Evolutionary conservation across 1,139 yeast genomes (phyloP), one percentile per base, ranked within the genome.

Genomic region (Magnusiomyces tetraspermus): DNA sequence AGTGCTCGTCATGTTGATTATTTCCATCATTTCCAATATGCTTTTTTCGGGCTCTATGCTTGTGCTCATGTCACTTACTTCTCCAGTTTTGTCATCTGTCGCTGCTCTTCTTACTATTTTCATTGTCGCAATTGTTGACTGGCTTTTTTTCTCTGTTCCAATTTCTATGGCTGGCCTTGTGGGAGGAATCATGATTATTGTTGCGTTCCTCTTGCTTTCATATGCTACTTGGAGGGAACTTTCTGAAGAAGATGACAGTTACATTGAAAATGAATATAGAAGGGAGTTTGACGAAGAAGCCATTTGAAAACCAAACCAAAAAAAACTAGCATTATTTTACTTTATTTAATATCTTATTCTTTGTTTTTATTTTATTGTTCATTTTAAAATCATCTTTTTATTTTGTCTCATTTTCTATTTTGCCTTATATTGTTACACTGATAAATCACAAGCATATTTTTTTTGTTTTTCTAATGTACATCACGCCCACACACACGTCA

Each of bases 81-180:
- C 86, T 17, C 96, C 96, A 0, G 95, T 88, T 1, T 73, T 88
- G 51, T 84, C 95, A 1, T 81, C 92, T 0, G 96, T 88, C 11
- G 83, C 92, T 42, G 82, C 95, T 0, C 69, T 88, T 55, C 72
- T 86, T 51, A 85, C 95, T 0, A 88, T 89, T 22, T 77, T 87
- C 59, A 69, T 87, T 55, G 94, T 88, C 47, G 95, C 96, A 0
- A 52, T 85, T 2, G 83, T 82, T 21, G 96, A 88, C 63, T 85
- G 86, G 84, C 57, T 76, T 2, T 61, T 84, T n/a, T 85, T 84
- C 66, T 85, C 82, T 15, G 77, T 80, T 43, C 65, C 63, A 1
- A 61, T 72, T 10, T 60, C 67, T 2, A n/a, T 58, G 2, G 69
- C 68, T 1, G 72, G 73, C 2, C 52, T 72, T 8, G 38, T 64